Conservation (phyloP, 768 basidiomycete genomes). For the Hypholoma fasciculare region DNA sequence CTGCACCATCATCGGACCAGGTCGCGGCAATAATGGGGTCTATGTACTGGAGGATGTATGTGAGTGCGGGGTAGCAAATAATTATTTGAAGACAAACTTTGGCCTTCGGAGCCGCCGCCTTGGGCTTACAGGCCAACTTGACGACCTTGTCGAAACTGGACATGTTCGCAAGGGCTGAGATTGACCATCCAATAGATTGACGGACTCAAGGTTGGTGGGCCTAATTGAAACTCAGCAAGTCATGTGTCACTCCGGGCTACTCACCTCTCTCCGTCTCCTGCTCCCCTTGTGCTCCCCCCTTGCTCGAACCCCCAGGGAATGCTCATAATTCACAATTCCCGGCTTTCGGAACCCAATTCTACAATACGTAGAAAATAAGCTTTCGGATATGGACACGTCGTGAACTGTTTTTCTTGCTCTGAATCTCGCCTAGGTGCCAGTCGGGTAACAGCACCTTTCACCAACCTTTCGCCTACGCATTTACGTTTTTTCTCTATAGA, state of each 20-base stretch:
- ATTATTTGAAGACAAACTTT: conserved; percentile 55
- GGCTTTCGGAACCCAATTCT: too few relatives aligned
- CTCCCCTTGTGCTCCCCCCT: neutral
- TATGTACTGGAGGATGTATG: conserved; percentile 65
- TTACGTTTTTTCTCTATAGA: too few relatives aligned
- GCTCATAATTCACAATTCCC: too few relatives aligned
- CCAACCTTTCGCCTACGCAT: too few relatives aligned
- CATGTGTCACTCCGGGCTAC: conserved; percentile 2
- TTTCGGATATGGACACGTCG: too few relatives aligned
- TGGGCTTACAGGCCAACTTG: conserved; percentile 96
- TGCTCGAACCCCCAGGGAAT: too few relatives aligned
- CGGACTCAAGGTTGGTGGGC: neutral
- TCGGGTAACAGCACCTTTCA: too few relatives aligned
- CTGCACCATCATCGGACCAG: conserved; percentile 93
- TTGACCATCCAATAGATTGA: conserved; percentile 12
- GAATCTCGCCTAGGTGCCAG: too few relatives aligned
- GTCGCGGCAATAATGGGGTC: conserved; percentile 96
- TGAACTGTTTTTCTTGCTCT: too few relatives aligned
- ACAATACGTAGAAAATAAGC: too few relatives aligned
- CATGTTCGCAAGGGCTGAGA: conserved; percentile 39
- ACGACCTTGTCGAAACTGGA: conserved; percentile 90
- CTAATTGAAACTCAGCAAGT: conserved; percentile 32
- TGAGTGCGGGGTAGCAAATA: conserved; percentile 7
- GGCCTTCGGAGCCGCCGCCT: conserved; percentile 91
- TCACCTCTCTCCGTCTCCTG: neutral